A percentile compares a stretch with the other conserved stretches of the same genome.
These are phyloP conservation scores for Nicotiana knightiana DNA, from an alignment of 257 asterid species.

Conservation along the genomic window DNA sequence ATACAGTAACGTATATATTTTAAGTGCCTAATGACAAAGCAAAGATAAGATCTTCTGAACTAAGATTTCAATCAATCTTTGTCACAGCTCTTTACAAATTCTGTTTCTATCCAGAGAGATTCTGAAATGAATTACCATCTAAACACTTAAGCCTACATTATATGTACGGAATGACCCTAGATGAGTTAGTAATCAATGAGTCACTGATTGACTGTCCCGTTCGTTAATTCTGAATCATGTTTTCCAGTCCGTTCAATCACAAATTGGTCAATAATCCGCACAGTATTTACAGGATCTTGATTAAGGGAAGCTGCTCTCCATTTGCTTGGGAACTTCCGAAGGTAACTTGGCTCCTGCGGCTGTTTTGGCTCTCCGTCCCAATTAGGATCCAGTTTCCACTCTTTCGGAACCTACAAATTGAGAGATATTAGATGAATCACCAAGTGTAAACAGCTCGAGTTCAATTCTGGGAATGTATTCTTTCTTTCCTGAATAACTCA, in stretches of 20 bases:
- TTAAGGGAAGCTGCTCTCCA: conserved; percentile 65
- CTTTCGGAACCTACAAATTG: conserved; percentile 72
- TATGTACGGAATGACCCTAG: conserved; percentile 4
- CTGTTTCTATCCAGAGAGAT: neutral
- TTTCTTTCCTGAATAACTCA: neutral
- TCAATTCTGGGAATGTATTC: neutral
- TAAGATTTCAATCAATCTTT: neutral
- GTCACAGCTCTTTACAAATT: neutral
- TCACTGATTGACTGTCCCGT: conserved; percentile 37
- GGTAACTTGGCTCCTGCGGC: conserved; percentile 49
- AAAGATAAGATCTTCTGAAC: neutral
- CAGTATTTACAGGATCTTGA: conserved; percentile 74
- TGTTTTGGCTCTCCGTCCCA: conserved; percentile 74
- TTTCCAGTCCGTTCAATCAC: conserved; percentile 45
- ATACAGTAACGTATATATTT: neutral
- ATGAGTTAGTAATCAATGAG: conserved; percentile 7
- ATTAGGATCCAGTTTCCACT: conserved; percentile 87
- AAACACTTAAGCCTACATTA: neutral
- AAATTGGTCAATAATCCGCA: conserved; percentile 72
- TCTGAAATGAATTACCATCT: neutral
- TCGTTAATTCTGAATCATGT: conserved; percentile 28
- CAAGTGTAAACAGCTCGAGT: neutral
- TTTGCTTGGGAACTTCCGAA: conserved; percentile 70
- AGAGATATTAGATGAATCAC: neutral
- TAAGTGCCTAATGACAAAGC: neutral